A percentile compares a stretch with the other conserved stretches of the same genome.
Evolutionary conservation across 176 grass and related monocot species (phyloP).

Genomic region (Aegilops umbellulata): DNA sequence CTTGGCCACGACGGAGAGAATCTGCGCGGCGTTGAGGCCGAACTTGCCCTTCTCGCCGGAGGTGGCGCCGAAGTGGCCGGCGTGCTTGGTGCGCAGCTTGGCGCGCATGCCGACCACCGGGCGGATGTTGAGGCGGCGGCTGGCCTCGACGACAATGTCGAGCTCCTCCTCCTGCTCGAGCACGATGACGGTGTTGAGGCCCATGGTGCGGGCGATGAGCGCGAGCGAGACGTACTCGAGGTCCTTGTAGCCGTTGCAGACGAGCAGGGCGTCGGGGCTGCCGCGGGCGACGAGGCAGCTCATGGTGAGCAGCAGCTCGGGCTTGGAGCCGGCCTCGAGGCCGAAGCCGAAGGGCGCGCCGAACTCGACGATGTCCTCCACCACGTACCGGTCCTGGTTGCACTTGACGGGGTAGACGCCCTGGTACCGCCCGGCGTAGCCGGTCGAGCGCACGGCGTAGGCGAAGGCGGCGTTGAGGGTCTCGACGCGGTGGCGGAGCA

Average conservation of each 20-base stretch:
- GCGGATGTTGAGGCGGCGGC: constrained; percentile 53
- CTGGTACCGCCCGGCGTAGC: constrained; percentile 65
- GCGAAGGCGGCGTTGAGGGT: constrained; percentile 67
- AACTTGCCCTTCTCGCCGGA: constrained; percentile 98
- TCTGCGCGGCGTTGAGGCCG: constrained; percentile 70
- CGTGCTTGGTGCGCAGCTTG: constrained; percentile 94
- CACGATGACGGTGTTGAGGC: constrained; percentile 77
- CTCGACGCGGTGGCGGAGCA: constrained; percentile 84
- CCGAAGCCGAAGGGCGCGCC: constrained; percentile 73
- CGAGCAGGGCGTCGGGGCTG: constrained; percentile 68
- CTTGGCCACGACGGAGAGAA: constrained; percentile 69
- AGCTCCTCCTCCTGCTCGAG: constrained; percentile 99
- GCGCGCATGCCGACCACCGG: constrained; percentile 88
- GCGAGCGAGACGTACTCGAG: constrained; percentile 78
- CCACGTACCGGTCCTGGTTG: constrained; percentile 94
- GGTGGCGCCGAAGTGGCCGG: constrained; percentile 88
- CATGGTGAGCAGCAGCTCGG: constrained; percentile 90
- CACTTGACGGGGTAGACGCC: constrained; percentile 97
- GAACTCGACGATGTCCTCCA: constrained; percentile 91
- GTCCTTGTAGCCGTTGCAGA: constrained; percentile 98
- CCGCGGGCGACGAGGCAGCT: constrained; percentile 63
- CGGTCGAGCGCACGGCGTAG: constrained; percentile 67
- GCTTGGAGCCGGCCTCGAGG: constrained; percentile 91
- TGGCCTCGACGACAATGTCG: constrained; percentile 77
- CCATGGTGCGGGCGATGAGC: constrained; percentile 70